These are phyloP conservation scores for Zygotorulaspora mrakii DNA, from an alignment of 1,139 yeast species.

Conservation along the genomic window DNA sequence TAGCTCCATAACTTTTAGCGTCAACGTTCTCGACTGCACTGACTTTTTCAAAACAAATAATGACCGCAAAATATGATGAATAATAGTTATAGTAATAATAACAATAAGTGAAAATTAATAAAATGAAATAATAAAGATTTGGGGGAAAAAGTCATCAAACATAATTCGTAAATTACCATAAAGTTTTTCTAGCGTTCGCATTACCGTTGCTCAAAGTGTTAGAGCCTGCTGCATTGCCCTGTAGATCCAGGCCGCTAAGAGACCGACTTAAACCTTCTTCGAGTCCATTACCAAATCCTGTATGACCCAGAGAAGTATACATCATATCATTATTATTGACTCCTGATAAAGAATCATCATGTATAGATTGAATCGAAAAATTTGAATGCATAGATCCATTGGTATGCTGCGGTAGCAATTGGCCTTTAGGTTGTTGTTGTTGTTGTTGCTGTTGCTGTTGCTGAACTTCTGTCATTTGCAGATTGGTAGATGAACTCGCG, in stretches of 20 bases:
- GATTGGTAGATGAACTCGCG: slow-evolving; percentile 21
- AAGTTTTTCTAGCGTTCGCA: slow-evolving; percentile 13
- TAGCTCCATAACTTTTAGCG: no score
- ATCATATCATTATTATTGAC: slow-evolving; percentile 20
- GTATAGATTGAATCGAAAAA: slow-evolving; percentile 33
- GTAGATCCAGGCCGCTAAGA: slow-evolving; percentile 34
- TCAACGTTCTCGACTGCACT: no score
- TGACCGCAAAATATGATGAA: no score
- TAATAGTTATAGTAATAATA: no score
- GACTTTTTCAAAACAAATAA: no score
- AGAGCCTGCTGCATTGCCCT: slow-evolving; percentile 16
- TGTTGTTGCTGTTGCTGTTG: slow-evolving; percentile 14
- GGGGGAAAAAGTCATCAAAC: slow-evolving; percentile 3
- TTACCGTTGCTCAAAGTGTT: slow-evolving; percentile 6
- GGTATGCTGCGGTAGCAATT: slow-evolving; percentile 34
- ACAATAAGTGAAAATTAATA: no score
- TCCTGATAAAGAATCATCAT: slow-evolving; percentile 23
- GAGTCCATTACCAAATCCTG: slow-evolving; percentile 24
- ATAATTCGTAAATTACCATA: slow-evolving; percentile 13
- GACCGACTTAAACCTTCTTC: slow-evolving; percentile 35
- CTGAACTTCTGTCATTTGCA: slow-evolving; percentile 11
- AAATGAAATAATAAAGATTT: no score
- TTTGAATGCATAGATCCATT: slow-evolving; percentile 37
- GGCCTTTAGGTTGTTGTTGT: slow-evolving; percentile 12
- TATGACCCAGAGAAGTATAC: slow-evolving; percentile 19